These are phyloP conservation scores for Domatiomyces globalis DNA, from an alignment of 2,329 filamentous ascomycete species.

Conservation along the genomic window DNA sequence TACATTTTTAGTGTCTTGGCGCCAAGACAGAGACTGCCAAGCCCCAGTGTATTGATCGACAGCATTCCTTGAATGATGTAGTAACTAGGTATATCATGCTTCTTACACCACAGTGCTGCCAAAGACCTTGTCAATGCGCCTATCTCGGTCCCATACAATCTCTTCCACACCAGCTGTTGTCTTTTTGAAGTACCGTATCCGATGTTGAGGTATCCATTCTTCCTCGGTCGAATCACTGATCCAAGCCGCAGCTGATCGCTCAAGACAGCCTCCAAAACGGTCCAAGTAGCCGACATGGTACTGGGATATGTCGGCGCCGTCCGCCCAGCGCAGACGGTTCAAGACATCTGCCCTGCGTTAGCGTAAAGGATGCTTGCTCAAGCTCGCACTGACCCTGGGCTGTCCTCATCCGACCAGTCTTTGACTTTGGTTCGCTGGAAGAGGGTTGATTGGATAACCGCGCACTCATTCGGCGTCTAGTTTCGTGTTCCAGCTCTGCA, in stretches of 20 bases:
- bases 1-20: not conserved
- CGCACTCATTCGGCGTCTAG: slow-evolving; percentile 5
- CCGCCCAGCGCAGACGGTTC: slow-evolving; percentile 38
- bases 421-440: not conserved
- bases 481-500: slow-evolving; percentile 9
- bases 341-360: slow-evolving; percentile 28
- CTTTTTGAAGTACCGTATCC: slow-evolving; percentile 37
- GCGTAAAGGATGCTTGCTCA: not conserved
- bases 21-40: not conserved
- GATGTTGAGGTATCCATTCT: slow-evolving; percentile 43
- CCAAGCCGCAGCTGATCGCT: slow-evolving; percentile 37
- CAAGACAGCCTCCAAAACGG: slow-evolving; percentile 37
- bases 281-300: slow-evolving; percentile 42
- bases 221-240: slow-evolving; percentile 40
- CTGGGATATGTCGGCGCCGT: slow-evolving; percentile 28
- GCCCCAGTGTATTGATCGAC: too few species aligned
- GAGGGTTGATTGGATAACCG: not conserved
- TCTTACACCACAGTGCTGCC: slow-evolving; percentile 19
- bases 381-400: slow-evolving; percentile 9
- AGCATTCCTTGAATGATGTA: too few species aligned
- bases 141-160: slow-evolving; percentile 38
- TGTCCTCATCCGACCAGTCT: slow-evolving; percentile 8
- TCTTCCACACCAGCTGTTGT: slow-evolving; percentile 20
- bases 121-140: slow-evolving; percentile 35
- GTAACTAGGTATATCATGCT: too few species aligned